phyloP scores from a whole-genome alignment of 768 basidiomycete species.

The Mycena amicta region DNA sequence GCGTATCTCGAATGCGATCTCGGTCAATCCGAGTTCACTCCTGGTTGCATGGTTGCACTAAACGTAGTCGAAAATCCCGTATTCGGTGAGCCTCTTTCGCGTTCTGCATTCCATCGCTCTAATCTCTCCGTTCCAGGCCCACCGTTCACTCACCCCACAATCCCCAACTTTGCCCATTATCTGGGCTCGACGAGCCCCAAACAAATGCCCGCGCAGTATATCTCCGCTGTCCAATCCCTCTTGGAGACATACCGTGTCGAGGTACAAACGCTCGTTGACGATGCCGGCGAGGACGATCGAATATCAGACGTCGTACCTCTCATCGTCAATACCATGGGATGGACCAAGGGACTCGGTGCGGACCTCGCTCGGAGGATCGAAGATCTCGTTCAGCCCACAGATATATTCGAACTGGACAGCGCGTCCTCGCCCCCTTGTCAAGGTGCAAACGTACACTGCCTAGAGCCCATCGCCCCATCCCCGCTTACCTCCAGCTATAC shows the following conservation, averaged over 20 bases:
- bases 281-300: constrained; percentile 35
- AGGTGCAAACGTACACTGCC: constrained; percentile 38
- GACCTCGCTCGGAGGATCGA: constrained; percentile 77
- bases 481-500: constrained; percentile 46
- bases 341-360: constrained; percentile 91
- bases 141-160: constrained; percentile 79
- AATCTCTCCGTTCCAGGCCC: constrained; percentile 61
- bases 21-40: constrained; percentile 93
- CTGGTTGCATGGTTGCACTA: constrained; percentile 82
- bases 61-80: constrained; percentile 66
- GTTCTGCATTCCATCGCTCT: neutral
- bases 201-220: constrained; percentile 75
- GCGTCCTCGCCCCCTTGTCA: constrained; percentile 20
- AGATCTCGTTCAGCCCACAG: constrained; percentile 58
- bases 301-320: constrained; percentile 71
- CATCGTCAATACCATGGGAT: constrained; percentile 95
- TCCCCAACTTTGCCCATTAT: constrained; percentile 78
- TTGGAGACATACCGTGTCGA: constrained; percentile 71
- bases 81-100: constrained; percentile 55
- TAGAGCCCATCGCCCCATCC: constrained; percentile 49
- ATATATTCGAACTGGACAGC: constrained; percentile 55
- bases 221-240: constrained; percentile 66
- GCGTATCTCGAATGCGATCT: constrained; percentile 92
- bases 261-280: constrained; percentile 50
- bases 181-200: constrained; percentile 80